Conservation (phyloP, 257 asterid species). For the Penstemon barbatus region DNA sequence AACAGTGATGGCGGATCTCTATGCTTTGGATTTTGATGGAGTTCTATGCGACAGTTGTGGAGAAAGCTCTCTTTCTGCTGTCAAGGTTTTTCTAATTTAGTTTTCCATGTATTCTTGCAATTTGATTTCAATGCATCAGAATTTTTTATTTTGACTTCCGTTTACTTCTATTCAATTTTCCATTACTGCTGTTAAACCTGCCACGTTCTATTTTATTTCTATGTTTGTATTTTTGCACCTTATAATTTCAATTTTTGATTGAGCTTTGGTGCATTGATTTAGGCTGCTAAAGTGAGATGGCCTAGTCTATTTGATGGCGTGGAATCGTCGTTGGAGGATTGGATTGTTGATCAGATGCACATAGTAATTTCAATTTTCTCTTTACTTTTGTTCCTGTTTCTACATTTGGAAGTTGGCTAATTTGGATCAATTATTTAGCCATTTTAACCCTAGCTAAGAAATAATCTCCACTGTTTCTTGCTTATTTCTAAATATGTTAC, state of each 20-base stretch:
- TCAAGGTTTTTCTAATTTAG: slow-evolving; percentile 54
- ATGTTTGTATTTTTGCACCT: neutral
- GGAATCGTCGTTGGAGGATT: slow-evolving; percentile 69
- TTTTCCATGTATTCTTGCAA: neutral
- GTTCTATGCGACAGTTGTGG: slow-evolving; percentile 98
- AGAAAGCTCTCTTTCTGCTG: slow-evolving; percentile 93
- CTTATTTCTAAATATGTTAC: neutral
- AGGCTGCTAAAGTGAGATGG: slow-evolving; percentile 99
- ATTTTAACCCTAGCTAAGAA: no score
- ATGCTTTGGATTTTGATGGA: slow-evolving; percentile 96
- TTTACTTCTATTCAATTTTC: slow-evolving; percentile 20
- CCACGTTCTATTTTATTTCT: neutral
- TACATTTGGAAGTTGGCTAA: neutral
- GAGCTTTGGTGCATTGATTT: slow-evolving; percentile 6
- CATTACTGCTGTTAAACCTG: neutral
- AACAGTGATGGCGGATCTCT: slow-evolving; percentile 72
- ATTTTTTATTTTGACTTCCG: slow-evolving; percentile 24
- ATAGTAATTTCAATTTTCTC: slow-evolving; percentile 38
- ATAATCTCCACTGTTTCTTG: neutral
- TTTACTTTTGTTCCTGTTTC: neutral
- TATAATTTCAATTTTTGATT: neutral
- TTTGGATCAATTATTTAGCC: no score
- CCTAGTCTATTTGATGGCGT: slow-evolving; percentile 67
- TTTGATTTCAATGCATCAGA: neutral
- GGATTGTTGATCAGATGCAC: slow-evolving; percentile 97